These are phyloP conservation scores for Phytophthora meadii DNA, from an alignment of 352 stramenopile species.

Conservation along the genomic window DNA sequence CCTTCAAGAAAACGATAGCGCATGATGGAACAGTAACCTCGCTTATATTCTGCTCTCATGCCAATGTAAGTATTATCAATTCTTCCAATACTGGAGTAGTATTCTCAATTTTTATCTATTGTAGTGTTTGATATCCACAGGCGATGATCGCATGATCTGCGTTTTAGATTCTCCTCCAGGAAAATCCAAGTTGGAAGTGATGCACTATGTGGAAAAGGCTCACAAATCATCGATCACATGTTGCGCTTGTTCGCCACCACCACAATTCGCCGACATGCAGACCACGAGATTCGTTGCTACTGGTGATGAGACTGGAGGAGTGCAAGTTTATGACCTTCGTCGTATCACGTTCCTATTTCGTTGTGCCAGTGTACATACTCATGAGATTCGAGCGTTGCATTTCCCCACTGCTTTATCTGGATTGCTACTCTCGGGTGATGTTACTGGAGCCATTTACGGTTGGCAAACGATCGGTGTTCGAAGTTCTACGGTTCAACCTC, in stretches of 20 bases:
- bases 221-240: constrained; percentile 68
- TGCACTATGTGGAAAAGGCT: constrained; percentile 71
- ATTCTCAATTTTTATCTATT: constrained; percentile 1
- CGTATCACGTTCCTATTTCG: constrained; percentile 62
- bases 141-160: constrained; percentile 63
- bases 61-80: constrained; percentile 42
- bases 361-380: constrained; percentile 49
- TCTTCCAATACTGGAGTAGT: not conserved
- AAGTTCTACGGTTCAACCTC: constrained; percentile 15
- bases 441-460: constrained; percentile 45
- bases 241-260: constrained; percentile 51
- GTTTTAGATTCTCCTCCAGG: constrained; percentile 54
- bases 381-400: constrained; percentile 61
- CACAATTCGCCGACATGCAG: constrained; percentile 15
- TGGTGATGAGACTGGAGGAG: constrained; percentile 55
- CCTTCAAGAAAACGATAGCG: constrained; percentile 51
- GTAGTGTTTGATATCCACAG: constrained; percentile 73
- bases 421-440: constrained; percentile 59
- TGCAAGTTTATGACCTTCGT: constrained; percentile 75
- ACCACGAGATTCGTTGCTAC: constrained; percentile 54
- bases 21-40: constrained; percentile 67
- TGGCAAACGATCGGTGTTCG: constrained; percentile 50
- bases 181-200: constrained; percentile 58
- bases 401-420: constrained; percentile 46
- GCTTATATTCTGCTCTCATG: constrained; percentile 65